Percentiles rank a stretch among this genome's conserved stretches.
These are phyloP conservation scores for Citrullus amarus DNA, from an alignment of 306 rosid genomes.

Conservation along the genomic window DNA sequence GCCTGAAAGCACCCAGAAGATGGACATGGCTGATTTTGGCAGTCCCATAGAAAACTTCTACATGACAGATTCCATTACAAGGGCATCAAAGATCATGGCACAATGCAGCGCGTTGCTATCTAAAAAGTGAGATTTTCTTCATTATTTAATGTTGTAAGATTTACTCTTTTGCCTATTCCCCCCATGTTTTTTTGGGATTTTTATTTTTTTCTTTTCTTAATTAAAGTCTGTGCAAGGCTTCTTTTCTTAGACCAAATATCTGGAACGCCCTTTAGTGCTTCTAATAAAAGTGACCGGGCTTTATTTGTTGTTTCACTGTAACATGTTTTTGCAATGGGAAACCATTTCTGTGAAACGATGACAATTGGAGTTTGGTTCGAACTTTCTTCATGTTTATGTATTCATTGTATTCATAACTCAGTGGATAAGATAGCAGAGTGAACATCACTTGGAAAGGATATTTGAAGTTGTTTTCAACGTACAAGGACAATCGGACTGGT, in stretches of 20 bases:
- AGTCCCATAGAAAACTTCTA: slow-evolving; percentile 71
- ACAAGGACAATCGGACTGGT: not conserved
- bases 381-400: not conserved
- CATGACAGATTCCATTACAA: slow-evolving; percentile 93
- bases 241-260: slow-evolving; percentile 23
- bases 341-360: slow-evolving; percentile 8
- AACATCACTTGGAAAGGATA: not conserved
- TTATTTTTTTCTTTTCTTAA: not conserved
- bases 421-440: not conserved
- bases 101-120: slow-evolving; percentile 76
- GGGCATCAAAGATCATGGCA: slow-evolving; percentile 99
- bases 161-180: not conserved
- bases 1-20: slow-evolving; percentile 36
- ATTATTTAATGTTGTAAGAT: slow-evolving; percentile 23
- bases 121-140: slow-evolving; percentile 55
- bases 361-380: not conserved
- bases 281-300: slow-evolving; percentile 26
- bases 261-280: slow-evolving; percentile 35
- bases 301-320: slow-evolving; percentile 19
- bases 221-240: slow-evolving; percentile 16
- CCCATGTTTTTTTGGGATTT: slow-evolving; percentile 3
- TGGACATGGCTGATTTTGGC: slow-evolving; percentile 43
- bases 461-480: not conserved
- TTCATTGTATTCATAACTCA: not conserved
- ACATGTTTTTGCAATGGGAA: slow-evolving; percentile 29